These are phyloP conservation scores for Talaromyces sp. DNA, from an alignment of 2,329 filamentous ascomycete species.

Conservation along the genomic window DNA sequence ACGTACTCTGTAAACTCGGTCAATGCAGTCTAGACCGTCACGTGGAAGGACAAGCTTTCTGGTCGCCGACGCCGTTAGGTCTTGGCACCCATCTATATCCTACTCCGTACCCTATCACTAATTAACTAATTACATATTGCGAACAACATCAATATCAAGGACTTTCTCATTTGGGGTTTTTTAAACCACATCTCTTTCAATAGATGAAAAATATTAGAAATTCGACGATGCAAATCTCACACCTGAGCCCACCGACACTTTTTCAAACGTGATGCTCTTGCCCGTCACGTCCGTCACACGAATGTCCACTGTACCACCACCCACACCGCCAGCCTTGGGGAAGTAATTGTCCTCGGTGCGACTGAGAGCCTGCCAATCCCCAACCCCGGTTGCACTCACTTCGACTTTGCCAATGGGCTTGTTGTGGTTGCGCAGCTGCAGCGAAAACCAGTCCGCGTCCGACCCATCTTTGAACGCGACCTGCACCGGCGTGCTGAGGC, in stretches of 20 bases:
- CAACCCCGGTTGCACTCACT: constrained; percentile 56
- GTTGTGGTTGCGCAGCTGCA: constrained; percentile 62
- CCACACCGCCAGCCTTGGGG: constrained; percentile 54
- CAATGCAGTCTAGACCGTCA: neutral
- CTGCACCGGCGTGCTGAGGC: constrained; percentile 44
- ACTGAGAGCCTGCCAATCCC: constrained; percentile 53
- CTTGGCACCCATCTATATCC: neutral
- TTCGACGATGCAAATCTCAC: neutral
- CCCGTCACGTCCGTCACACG: constrained; percentile 46
- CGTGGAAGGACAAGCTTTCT: neutral
- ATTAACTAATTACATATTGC: too few species aligned
- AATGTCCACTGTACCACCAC: constrained; percentile 49
- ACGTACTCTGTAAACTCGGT: too few species aligned
- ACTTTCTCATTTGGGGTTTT: too few species aligned
- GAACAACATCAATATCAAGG: neutral
- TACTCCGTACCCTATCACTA: too few species aligned
- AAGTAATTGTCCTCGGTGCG: constrained; percentile 58
- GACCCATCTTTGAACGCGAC: constrained; percentile 49
- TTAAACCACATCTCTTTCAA: too few species aligned
- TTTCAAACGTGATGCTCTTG: neutral
- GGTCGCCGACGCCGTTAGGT: neutral
- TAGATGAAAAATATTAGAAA: neutral
- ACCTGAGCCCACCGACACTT: neutral
- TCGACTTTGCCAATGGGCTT: constrained; percentile 52
- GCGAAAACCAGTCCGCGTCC: constrained; percentile 52